A percentile compares a stretch with the other conserved stretches of the same genome.
Evolutionary conservation across 129 eudicot species (phyloP).

Genomic region (Cynara cardunculus): DNA sequence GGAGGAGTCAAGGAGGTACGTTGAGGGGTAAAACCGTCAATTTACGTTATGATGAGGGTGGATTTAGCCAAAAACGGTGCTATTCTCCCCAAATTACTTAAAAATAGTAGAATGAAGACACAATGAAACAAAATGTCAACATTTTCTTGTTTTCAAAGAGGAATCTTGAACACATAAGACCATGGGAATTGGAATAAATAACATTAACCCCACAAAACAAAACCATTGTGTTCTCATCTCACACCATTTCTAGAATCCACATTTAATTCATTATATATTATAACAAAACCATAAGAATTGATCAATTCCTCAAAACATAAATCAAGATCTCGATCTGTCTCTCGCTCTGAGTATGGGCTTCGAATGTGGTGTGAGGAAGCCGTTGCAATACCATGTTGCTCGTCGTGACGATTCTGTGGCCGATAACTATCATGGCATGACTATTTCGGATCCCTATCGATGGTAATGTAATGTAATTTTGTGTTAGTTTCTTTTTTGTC

Average conservation of each 20-base stretch:
- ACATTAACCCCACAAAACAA: slow-evolving; percentile 10
- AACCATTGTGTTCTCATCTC: slow-evolving; percentile 31
- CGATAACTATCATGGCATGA: slow-evolving; percentile 75
- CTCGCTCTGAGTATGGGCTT: slow-evolving; percentile 49
- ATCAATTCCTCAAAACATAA: slow-evolving; percentile 1
- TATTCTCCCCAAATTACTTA: background rate
- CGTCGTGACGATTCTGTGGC: slow-evolving; percentile 72
- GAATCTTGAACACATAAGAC: background rate
- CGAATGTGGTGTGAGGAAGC: slow-evolving; percentile 24
- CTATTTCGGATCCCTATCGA: slow-evolving; percentile 77
- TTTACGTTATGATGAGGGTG: background rate
- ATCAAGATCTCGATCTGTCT: background rate
- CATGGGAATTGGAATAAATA: background rate
- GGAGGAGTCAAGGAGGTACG: background rate
- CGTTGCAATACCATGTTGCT: slow-evolving; percentile 49
- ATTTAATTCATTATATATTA: background rate
- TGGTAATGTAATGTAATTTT: slow-evolving; percentile 60
- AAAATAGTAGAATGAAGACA: slow-evolving; percentile 19
- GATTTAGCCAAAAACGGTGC: background rate
- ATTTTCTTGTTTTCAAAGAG: slow-evolving; percentile 5
- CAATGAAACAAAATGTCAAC: slow-evolving; percentile 35
- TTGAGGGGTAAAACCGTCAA: background rate
- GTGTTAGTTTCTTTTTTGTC: background rate
- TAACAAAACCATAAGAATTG: background rate
- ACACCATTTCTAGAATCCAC: slow-evolving; percentile 15